phyloP scores from a whole-genome alignment of 78 protist genomes.

The Monocercomonoides exilis region DNA sequence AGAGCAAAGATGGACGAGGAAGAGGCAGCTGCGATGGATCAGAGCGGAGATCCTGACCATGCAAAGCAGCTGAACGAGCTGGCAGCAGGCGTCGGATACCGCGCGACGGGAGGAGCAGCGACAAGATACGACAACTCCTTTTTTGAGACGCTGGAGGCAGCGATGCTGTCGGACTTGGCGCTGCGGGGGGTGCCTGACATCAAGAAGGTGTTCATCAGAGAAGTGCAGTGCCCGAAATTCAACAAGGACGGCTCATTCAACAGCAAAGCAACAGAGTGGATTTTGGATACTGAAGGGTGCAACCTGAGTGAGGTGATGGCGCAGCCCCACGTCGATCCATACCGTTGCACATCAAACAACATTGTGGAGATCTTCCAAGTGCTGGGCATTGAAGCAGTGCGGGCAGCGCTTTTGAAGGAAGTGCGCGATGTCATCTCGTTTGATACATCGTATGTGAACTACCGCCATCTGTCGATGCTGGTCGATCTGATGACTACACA shows the following conservation, averaged over 20 bases:
- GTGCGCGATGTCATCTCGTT: conserved; percentile 69
- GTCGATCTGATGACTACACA: conserved; percentile 90
- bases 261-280: conserved; percentile 45
- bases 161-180: conserved; percentile 52
- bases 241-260: conserved; percentile 10
- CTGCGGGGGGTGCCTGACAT: conserved; percentile 75
- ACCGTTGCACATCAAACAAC: conserved; percentile 75
- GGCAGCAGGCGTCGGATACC: not conserved
- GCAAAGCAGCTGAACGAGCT: conserved; percentile 30
- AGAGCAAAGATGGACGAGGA: conserved; percentile 31
- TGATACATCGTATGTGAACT: conserved; percentile 92
- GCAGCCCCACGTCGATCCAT: conserved; percentile 64
- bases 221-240: not conserved
- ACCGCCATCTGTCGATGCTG: conserved; percentile 89
- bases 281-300: conserved; percentile 79
- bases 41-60: conserved; percentile 21
- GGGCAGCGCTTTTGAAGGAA: conserved; percentile 72
- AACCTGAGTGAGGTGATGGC: conserved; percentile 67
- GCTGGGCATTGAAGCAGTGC: conserved; percentile 97
- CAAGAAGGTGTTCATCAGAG: conserved; percentile 46
- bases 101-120: not conserved
- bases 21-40: not conserved
- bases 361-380: conserved; percentile 73
- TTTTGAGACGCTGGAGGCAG: conserved; percentile 49
- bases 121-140: conserved; percentile 34